Percentiles rank a stretch among this genome's conserved stretches.
These are phyloP conservation scores for Capsicum rhomboideum DNA, from an alignment of 257 asterid genomes.

Conservation along the genomic window DNA sequence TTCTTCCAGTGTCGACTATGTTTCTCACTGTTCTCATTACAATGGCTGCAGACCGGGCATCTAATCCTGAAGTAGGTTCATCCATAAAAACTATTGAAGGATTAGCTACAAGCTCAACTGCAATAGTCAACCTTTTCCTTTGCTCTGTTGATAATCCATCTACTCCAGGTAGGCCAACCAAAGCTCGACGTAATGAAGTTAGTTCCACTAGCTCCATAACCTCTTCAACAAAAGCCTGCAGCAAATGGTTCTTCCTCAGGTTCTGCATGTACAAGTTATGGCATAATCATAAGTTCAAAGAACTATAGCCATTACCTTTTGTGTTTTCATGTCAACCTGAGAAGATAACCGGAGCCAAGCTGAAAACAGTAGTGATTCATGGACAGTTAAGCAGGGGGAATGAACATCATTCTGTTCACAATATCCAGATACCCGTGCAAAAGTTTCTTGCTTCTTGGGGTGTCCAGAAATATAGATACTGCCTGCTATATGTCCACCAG, in stretches of 20 bases:
- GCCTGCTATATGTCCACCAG: constrained; percentile 82
- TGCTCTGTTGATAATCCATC: constrained; percentile 81
- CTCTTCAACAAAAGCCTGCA: constrained; percentile 75
- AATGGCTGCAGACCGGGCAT: constrained; percentile 88
- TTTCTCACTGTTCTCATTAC: constrained; percentile 94
- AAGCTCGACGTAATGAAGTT: constrained; percentile 44
- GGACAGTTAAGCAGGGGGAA: constrained; percentile 81
- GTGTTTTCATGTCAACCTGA: constrained; percentile 49
- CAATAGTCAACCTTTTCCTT: constrained; percentile 77
- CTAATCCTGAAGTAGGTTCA: constrained; percentile 89
- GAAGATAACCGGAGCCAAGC: constrained; percentile 82
- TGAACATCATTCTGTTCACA: constrained; percentile 90
- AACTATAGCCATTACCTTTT: constrained; percentile 35
- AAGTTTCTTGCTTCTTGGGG: constrained; percentile 81
- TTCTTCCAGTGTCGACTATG: constrained; percentile 81
- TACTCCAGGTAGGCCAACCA: constrained; percentile 81
- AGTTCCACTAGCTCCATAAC: constrained; percentile 82
- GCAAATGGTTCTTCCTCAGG: neutral
- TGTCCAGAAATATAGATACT: constrained; percentile 59
- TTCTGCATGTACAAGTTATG: neutral
- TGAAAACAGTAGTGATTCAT: constrained; percentile 72
- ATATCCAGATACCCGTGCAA: constrained; percentile 86
- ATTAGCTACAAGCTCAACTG: constrained; percentile 82
- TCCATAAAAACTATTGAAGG: constrained; percentile 93
- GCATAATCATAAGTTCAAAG: neutral